Base-by-base conservation (phyloP, 768 basidiomycete genomes). In the Boletus reticulatus region DNA sequence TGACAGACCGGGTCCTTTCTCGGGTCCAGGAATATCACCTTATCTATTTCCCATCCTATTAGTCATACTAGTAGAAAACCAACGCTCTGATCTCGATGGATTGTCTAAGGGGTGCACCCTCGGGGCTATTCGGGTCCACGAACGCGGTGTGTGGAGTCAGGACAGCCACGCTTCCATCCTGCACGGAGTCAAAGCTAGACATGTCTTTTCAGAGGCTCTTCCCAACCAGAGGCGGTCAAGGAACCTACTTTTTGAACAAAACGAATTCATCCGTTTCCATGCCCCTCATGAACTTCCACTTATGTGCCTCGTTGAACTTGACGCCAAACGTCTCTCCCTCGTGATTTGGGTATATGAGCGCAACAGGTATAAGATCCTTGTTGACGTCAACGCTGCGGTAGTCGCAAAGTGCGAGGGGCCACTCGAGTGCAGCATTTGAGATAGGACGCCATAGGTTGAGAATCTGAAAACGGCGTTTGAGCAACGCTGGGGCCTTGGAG, bases 391-490 rank as follows among this genome's bases (percentile, higher is more conserved):
- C 66, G 53, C 70, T 76, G 13, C 75, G 71, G 62, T 67, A 80
- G 67, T 83, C 82, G 61, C 78, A 78, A 0, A 79, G 68, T 10
- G 76, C 74, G 37, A 83, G 73, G 6, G 80, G 80, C 70, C 73
- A 78, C 56, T 81, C 82, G n/a, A 65, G 62, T 2, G 79, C 79
- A 2, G 72, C 59, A 56, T 77, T 67, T n/a, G 69, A 61, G 61
- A 82, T 79, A 1, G 81, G 81, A 20, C 81, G 74, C 82, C 82
- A 83, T 53, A 83, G 65, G 64, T 81, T 82, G 57, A 82, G 73
- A 57, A 82, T 78, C 61, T 81, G 79, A 66, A 79, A 81, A 56
- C 80, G 78, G 22, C 70, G 65, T 56, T 73, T 63, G 36, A 80
- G 71, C 48, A 80, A 61, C 43, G 34, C 65, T 58, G 70, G 70